These are phyloP conservation scores for Tulasnella sp. DNA, from an alignment of 768 basidiomycete species.

Conservation along the genomic window DNA sequence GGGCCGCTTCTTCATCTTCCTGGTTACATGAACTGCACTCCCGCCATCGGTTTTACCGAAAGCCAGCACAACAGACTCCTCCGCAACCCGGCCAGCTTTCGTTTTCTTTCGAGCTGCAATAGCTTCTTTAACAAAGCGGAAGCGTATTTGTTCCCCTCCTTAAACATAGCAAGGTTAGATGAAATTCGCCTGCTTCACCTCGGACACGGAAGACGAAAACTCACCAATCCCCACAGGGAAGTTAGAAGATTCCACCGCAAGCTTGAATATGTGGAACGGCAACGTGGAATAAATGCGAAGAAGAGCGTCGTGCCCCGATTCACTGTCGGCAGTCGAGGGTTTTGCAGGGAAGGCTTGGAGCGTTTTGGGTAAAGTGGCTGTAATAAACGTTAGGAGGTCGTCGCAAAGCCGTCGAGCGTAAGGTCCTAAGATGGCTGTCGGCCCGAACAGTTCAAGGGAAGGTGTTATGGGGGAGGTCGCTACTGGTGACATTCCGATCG, in stretches of 20 bases:
- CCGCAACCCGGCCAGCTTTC: constrained; percentile 55
- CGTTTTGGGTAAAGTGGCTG: constrained; percentile 56
- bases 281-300: constrained; percentile 65
- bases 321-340: neutral
- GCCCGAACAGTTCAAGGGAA: neutral
- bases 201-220: neutral
- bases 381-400: constrained; percentile 68
- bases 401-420: constrained; percentile 67
- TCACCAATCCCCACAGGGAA: constrained; percentile 66
- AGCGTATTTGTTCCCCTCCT: constrained; percentile 78
- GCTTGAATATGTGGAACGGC: constrained; percentile 82
- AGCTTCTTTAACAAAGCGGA: constrained; percentile 85
- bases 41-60: constrained; percentile 57
- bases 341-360: constrained; percentile 19
- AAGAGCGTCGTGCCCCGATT: constrained; percentile 46
- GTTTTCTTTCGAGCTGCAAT: constrained; percentile 73
- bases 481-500: neutral
- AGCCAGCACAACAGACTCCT: constrained; percentile 84
- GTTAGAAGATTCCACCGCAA: constrained; percentile 62
- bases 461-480: neutral
- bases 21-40: constrained; percentile 76
- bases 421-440: constrained; percentile 48
- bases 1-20: constrained; percentile 61
- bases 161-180: constrained; percentile 14
- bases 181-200: constrained; percentile 11